A percentile compares a stretch with the other conserved stretches of the same genome.
Conservation (phyloP, 495 filamentous ascomycete genomes). For the Melanomma pulvis-pyrius region DNA sequence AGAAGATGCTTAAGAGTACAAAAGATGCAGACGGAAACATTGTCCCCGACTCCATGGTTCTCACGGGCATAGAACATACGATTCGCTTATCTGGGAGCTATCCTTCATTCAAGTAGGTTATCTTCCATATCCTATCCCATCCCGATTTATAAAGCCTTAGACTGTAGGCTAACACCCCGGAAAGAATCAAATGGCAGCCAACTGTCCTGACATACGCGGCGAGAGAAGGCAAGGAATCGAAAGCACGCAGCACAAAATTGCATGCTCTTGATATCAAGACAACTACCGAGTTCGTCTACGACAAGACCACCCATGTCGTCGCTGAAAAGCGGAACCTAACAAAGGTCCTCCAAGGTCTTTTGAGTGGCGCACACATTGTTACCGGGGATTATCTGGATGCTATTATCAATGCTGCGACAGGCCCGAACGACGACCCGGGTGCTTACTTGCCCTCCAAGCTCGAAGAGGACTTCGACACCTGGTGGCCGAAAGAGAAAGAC, state of each 20-base stretch:
- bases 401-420: constrained; percentile 45
- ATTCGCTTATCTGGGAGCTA: constrained; percentile 69
- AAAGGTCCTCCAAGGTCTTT: constrained; percentile 50
- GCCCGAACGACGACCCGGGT: constrained; percentile 56
- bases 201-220: constrained; percentile 82
- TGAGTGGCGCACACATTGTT: constrained; percentile 81
- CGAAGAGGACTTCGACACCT: constrained; percentile 79
- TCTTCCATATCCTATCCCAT: background rate
- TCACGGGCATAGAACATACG: constrained; percentile 61
- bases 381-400: constrained; percentile 74
- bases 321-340: constrained; percentile 77
- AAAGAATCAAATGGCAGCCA: constrained; percentile 78
- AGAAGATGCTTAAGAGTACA: constrained; percentile 26
- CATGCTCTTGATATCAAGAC: constrained; percentile 81
- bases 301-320: constrained; percentile 81
- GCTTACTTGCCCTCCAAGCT: constrained; percentile 58
- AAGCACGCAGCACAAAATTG: constrained; percentile 11
- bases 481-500: constrained; percentile 75
- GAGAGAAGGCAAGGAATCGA: constrained; percentile 59
- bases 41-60: constrained; percentile 55
- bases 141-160: background rate
- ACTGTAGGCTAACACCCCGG: background rate
- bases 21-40: constrained; percentile 49
- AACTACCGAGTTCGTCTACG: constrained; percentile 67
- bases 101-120: constrained; percentile 54